phyloP scores from a whole-genome alignment of 805 yeast species.

The Suhomyces sp. region DNA sequence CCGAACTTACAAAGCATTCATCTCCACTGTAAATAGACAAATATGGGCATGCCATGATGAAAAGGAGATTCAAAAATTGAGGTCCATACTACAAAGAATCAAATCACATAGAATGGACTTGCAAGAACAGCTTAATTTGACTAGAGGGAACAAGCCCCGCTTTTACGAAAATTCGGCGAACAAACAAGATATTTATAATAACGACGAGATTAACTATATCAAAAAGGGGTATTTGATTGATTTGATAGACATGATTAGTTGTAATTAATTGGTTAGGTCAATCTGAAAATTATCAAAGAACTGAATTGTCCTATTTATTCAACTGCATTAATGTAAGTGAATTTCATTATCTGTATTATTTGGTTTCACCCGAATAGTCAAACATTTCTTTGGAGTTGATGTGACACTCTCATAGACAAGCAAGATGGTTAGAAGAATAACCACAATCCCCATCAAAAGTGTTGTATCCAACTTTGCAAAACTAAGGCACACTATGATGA shows the following conservation, averaged over 20 bases:
- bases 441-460: slow-evolving; percentile 43
- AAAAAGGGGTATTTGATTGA: slow-evolving; percentile 23
- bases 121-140: slow-evolving; percentile 7
- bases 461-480: slow-evolving; percentile 44
- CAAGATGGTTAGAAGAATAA: slow-evolving; percentile 31
- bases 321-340: too few relatives aligned
- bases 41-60: neutral
- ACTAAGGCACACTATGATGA: slow-evolving; percentile 39
- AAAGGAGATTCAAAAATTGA: too few relatives aligned
- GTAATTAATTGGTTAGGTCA: too few relatives aligned
- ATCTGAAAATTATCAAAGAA: neutral
- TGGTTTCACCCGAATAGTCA: too few relatives aligned
- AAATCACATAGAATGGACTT: slow-evolving; percentile 4
- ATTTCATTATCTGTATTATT: too few relatives aligned
- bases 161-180: slow-evolving; percentile 6
- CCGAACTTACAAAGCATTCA: slow-evolving; percentile 15
- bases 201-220: slow-evolving; percentile 21
- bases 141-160: slow-evolving; percentile 4
- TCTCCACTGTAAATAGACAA: slow-evolving; percentile 8
- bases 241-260: slow-evolving; percentile 12
- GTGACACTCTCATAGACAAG: slow-evolving; percentile 39
- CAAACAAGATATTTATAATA: slow-evolving; percentile 14
- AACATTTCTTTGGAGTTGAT: slow-evolving; percentile 19
- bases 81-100: neutral
- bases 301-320: too few relatives aligned